Evolutionary conservation across 2,329 filamentous ascomycete genomes (phyloP), one percentile per base, ranked within the genome.

Genomic region (Epichloe uncinata): DNA sequence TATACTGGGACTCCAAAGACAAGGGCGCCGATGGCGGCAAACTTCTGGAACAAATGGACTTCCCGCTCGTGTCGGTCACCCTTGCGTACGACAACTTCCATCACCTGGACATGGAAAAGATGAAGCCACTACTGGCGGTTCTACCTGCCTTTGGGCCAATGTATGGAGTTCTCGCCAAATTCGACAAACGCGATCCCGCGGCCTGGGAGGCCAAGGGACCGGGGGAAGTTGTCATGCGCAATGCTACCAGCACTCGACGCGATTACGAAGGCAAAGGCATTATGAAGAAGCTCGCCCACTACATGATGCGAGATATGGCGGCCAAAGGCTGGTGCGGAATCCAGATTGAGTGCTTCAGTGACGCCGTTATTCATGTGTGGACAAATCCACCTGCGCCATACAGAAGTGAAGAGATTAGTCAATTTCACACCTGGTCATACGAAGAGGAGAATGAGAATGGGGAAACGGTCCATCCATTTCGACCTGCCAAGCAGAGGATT

Each of bases 361-460:
- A 56, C 30, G 57, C 57, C 4, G 60, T 63, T 15, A 51, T n/a
- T 4, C 49, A 57, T 11, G 58, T 61, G 11, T 63, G 61, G 58
- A 46, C 46, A 12, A 51, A 59, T 26, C 57, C 58, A 44, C 60
- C 60, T 2, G 47, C 43, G 45, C 60, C 60, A 42, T 62, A 61
- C 47, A 49, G 42, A 18, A 52, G 47, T 12, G 47, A 54, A 22
- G 35, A 53, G 0, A 46, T 58, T 4, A 36, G 50, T 20, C 42
- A 50, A 12, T 44, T 58, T 22, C 46, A 56, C 20, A 47, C 45
- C 3, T 22, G 36, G 13, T 15, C 41, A 13, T 26, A 30, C 18
- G 36, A 38, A 16, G 36, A 47, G 30, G 30, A 30, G 9, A 30
- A 30, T 30, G 30, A 30, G 30, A 30, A 30, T 2, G 30, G 26